These are phyloP conservation scores for Orbilia ellipsospora DNA, from an alignment of 2,329 filamentous ascomycete genomes.

Conservation along the genomic window DNA sequence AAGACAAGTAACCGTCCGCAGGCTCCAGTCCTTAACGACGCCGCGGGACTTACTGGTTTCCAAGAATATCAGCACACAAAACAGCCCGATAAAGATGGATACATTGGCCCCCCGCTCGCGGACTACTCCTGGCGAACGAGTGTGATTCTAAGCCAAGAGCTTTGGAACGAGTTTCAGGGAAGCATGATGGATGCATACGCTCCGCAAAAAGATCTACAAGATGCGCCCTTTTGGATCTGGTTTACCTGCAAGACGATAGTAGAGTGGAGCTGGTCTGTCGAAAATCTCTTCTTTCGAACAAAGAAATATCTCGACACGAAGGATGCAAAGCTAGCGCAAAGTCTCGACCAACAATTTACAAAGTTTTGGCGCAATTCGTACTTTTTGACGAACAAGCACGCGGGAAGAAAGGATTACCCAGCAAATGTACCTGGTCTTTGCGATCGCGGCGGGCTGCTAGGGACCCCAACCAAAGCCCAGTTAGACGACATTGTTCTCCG, in stretches of 20 bases:
- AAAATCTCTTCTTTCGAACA: neutral
- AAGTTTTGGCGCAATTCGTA: slow-evolving; percentile 2
- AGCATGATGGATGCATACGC: neutral
- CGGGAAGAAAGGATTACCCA: neutral
- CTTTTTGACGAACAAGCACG: neutral
- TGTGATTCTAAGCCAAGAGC: neutral
- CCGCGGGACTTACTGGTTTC: neutral
- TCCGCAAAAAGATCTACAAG: neutral
- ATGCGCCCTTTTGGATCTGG: neutral
- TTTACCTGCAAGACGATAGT: neutral
- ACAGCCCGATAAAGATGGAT: neutral
- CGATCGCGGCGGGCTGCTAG: slow-evolving; percentile 3
- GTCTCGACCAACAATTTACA: neutral
- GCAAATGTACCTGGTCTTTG: neutral
- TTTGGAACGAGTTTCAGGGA: neutral
- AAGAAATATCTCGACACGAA: neutral
- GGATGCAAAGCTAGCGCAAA: neutral
- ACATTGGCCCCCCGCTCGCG: neutral
- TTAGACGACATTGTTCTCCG: neutral
- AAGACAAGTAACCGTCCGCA: neutral
- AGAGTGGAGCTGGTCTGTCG: neutral
- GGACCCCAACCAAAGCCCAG: neutral
- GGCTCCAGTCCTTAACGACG: neutral
- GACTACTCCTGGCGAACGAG: slow-evolving; percentile 11
- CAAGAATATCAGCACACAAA: neutral